Evolutionary conservation across 768 basidiomycete genomes (phyloP), one percentile per base, ranked within the genome.

Genomic region (Cystofilobasidium bisporidii): DNA sequence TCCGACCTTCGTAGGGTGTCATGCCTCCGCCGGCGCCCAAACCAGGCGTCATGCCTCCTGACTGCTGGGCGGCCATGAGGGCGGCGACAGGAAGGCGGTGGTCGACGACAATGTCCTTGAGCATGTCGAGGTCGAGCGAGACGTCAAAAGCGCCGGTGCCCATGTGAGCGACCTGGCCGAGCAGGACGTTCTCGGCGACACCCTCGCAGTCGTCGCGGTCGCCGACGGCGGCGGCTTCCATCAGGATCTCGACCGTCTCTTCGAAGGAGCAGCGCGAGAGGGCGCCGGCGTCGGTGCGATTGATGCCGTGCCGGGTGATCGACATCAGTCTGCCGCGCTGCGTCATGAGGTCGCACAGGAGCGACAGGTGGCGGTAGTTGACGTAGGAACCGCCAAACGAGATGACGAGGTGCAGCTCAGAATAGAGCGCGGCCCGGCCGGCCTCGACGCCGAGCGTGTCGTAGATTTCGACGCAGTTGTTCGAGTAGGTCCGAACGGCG

Each of bases 131-230:
- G 77, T 99, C 96, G 59, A 99, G 83, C 0, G 91, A 87, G 60
- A 99, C 89, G 59, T 98, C 94, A 74, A 94, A 97, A 24, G 72
- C 68, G 18, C 96, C 96, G 0, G 96, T 97, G 61, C 96, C 96
- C 92, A 99, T 97, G 0, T 93, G 93, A n/a, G 94, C 93, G 84
- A 98, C 88, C 79, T 98, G 96, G 22, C 96, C 96, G 73, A 99
- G 91, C 83, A 99, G 86, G 48, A 99, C 91, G 74, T 97, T 98
- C 81, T 98, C 94, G n/a, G 96, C 96, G 38, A 99, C 86, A 53
- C 94, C 96, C 63, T 90, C 90, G 75, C 96, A 99, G 72, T 98
- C 94, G 71, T 99, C 96, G 77, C 91, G 90, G 80, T 98, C 94
- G 63, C 96, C 96, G 28, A 93, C 88, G 0, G 94, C 92, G 1